Evolutionary conservation across 768 basidiomycete species (phyloP).

Genomic region (Candolleomyces aberdarensis): DNA sequence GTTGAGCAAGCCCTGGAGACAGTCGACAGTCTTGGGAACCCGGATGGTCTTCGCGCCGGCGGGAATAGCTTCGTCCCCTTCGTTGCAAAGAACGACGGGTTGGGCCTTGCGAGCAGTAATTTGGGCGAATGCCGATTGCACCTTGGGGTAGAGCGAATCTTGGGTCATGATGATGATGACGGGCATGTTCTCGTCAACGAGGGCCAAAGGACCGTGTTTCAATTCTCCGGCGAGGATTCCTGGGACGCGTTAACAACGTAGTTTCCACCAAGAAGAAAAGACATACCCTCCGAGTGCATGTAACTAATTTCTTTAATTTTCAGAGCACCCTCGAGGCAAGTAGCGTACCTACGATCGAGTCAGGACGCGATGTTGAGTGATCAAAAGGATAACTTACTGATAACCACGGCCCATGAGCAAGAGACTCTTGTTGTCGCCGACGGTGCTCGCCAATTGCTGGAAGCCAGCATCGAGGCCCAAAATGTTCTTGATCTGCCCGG

Average conservation of each 20-base stretch:
- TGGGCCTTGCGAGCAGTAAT: slow-evolving; percentile 97
- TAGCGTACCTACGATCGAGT: slow-evolving; percentile 63
- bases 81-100: slow-evolving; percentile 93
- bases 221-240: slow-evolving; percentile 97
- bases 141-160: slow-evolving; percentile 97
- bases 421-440: slow-evolving; percentile 79
- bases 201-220: slow-evolving; percentile 96
- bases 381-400: slow-evolving; percentile 54
- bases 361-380: not conserved
- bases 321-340: slow-evolving; percentile 95
- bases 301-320: slow-evolving; percentile 99
- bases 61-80: slow-evolving; percentile 79
- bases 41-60: slow-evolving; percentile 83
- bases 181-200: slow-evolving; percentile 98
- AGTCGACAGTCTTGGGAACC: slow-evolving; percentile 92
- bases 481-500: slow-evolving; percentile 83
- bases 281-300: slow-evolving; percentile 73
- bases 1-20: slow-evolving; percentile 92
- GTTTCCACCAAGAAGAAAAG: not conserved
- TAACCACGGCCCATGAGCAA: slow-evolving; percentile 98
- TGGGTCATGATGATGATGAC: slow-evolving; percentile 99
- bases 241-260: slow-evolving; percentile 18
- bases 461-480: slow-evolving; percentile 74
- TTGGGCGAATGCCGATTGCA: slow-evolving; percentile 93
- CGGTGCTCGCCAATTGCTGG: slow-evolving; percentile 80